phyloP scores from a whole-genome alignment of 2,329 filamentous ascomycete species.

The Aspergillus sp. region DNA sequence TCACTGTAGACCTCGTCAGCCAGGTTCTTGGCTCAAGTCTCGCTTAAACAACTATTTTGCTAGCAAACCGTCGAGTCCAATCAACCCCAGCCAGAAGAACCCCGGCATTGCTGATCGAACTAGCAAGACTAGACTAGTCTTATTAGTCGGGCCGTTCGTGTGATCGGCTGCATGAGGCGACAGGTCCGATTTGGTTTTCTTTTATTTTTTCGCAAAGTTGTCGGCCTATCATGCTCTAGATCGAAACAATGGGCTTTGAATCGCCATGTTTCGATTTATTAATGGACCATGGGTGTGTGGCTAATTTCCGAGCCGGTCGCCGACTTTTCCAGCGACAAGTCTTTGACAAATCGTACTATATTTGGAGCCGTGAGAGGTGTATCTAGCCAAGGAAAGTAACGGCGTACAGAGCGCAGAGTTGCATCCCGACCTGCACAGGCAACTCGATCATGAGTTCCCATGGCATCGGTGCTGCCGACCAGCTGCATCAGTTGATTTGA shows the following conservation, averaged over 20 bases:
- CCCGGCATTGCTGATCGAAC: slow-evolving; percentile 11
- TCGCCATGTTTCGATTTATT: slow-evolving; percentile 1
- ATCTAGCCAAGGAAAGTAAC: neutral
- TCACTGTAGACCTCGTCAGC: slow-evolving; percentile 3
- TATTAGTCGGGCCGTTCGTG: slow-evolving; percentile 13
- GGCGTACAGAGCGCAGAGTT: neutral
- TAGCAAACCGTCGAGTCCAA: slow-evolving; percentile 3
- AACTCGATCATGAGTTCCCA: neutral
- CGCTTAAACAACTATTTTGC: neutral
- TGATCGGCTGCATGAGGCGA: slow-evolving; percentile 18
- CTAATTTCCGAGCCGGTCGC: slow-evolving; percentile 9
- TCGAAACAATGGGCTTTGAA: slow-evolving; percentile 11
- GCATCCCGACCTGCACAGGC: neutral
- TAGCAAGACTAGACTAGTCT: slow-evolving; percentile 14
- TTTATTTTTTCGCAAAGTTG: slow-evolving; percentile 5
- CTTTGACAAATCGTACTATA: neutral
- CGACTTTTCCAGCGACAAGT: neutral
- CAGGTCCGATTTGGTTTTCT: slow-evolving; percentile 15
- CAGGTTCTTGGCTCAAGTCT: neutral
- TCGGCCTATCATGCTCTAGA: slow-evolving; percentile 11
- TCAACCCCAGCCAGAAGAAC: neutral
- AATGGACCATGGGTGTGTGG: slow-evolving; percentile 8
- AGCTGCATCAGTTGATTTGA: slow-evolving; percentile 3
- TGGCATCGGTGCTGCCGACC: neutral
- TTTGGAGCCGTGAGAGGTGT: neutral